Conservation (phyloP, 768 basidiomycete species). For the Mycena vitilis region DNA sequence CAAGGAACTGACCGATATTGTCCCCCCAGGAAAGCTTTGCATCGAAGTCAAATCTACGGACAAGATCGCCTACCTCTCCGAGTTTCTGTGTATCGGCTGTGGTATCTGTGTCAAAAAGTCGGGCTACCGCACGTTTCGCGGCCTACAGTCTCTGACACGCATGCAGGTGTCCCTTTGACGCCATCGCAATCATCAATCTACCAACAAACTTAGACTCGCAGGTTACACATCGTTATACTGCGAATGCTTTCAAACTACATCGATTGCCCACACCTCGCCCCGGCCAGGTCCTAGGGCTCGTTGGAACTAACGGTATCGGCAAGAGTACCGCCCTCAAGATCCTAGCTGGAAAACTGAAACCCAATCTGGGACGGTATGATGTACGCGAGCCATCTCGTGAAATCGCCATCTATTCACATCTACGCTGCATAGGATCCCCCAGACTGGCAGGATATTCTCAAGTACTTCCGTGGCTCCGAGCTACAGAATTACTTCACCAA, state of each 20-base stretch:
- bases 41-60: constrained; percentile 97
- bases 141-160: background rate
- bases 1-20: constrained; percentile 2
- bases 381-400: constrained; percentile 55
- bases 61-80: constrained; percentile 99
- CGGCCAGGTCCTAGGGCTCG: constrained; percentile 97
- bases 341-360: constrained; percentile 96
- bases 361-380: constrained; percentile 97
- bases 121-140: constrained; percentile 43
- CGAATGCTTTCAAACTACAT: constrained; percentile 99
- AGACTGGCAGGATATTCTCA: constrained; percentile 98
- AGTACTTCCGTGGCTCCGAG: constrained; percentile 98
- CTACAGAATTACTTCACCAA: constrained; percentile 99
- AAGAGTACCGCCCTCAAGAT: constrained; percentile 99
- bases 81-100: constrained; percentile 98
- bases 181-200: constrained; percentile 98
- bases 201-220: constrained; percentile 96
- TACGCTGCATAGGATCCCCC: constrained; percentile 81
- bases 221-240: constrained; percentile 98
- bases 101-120: constrained; percentile 99
- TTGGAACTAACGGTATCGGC: constrained; percentile 99
- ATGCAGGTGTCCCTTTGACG: constrained; percentile 96
- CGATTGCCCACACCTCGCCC: constrained; percentile 96
- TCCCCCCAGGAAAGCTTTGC: constrained; percentile 86
- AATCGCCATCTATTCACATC: constrained; percentile 19